These are phyloP conservation scores for Xylariaceae sp. DNA, from an alignment of 2,329 filamentous ascomycete genomes.

Conservation along the genomic window DNA sequence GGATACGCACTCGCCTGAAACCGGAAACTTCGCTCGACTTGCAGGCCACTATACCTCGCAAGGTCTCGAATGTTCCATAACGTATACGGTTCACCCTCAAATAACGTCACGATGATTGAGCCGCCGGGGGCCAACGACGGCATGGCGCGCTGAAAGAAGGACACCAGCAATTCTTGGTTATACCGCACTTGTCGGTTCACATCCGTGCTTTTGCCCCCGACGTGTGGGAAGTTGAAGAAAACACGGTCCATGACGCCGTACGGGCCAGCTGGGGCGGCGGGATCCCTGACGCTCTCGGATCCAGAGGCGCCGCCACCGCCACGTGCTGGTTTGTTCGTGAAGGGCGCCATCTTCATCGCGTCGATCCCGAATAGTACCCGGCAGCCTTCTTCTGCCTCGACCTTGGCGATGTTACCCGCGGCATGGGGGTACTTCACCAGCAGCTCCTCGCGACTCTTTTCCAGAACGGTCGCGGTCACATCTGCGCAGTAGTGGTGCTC, in stretches of 20 bases:
- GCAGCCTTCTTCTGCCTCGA: slow-evolving; percentile 39
- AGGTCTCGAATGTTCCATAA: slow-evolving; percentile 92
- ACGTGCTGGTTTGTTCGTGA: slow-evolving; percentile 35
- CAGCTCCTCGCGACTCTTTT: slow-evolving; percentile 52
- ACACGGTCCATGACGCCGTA: slow-evolving; percentile 62
- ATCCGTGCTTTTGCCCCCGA: slow-evolving; percentile 85
- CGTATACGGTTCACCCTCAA: slow-evolving; percentile 90
- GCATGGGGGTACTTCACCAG: slow-evolving; percentile 70
- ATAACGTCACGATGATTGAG: slow-evolving; percentile 74
- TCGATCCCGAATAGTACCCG: slow-evolving; percentile 59
- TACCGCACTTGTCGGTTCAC: slow-evolving; percentile 89
- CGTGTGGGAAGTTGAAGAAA: slow-evolving; percentile 95
- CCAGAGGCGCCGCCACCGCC: slow-evolving; percentile 1
- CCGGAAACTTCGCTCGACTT: slow-evolving; percentile 62
- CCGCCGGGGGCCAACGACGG: slow-evolving; percentile 50
- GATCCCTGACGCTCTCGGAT: background rate
- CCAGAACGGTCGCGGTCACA: slow-evolving; percentile 65
- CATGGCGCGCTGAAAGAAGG: slow-evolving; percentile 56
- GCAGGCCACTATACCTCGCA: slow-evolving; percentile 67
- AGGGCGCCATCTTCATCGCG: slow-evolving; percentile 57
- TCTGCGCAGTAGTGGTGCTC: slow-evolving; percentile 59
- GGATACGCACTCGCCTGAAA: slow-evolving; percentile 65
- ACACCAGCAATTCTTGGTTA: slow-evolving; percentile 75
- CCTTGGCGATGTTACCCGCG: slow-evolving; percentile 49
- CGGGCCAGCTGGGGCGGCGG: background rate